Conservation (phyloP, 345 rosid genomes). For the Gossypium mustelinum region DNA sequence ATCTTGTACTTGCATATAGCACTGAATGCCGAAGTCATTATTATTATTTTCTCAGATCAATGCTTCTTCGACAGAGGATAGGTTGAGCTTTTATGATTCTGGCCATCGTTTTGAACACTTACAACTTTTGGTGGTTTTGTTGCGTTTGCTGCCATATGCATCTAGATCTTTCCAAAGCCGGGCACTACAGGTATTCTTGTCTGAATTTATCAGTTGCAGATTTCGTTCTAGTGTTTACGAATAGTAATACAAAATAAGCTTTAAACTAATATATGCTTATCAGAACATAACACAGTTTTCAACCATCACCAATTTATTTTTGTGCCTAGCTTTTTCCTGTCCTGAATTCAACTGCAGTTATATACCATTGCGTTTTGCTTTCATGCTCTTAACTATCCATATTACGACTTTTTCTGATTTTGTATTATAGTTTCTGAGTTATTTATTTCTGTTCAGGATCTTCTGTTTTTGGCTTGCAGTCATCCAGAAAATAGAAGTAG, state of each 20-base stretch:
- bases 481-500: constrained; percentile 93
- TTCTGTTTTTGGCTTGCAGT: constrained; percentile 99
- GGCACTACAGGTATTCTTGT: constrained; percentile 76
- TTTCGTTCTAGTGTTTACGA: neutral
- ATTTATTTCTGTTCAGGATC: constrained; percentile 73
- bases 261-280: neutral
- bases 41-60: constrained; percentile 54
- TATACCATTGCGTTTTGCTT: neutral
- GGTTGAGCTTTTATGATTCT: constrained; percentile 82
- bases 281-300: neutral
- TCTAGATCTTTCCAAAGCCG: constrained; percentile 71
- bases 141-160: constrained; percentile 84
- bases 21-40: neutral
- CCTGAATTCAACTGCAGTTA: neutral
- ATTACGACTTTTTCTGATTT: neutral
- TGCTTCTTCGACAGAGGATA: constrained; percentile 88
- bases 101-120: constrained; percentile 89
- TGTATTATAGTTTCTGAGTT: constrained; percentile 37
- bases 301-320: neutral
- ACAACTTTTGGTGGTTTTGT: constrained; percentile 78
- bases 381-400: constrained; percentile 15
- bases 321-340: neutral
- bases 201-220: neutral
- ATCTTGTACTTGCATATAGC: neutral
- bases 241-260: neutral